Conservation (phyloP, 495 filamentous ascomycete genomes). For the Hypoxylon rickii region DNA sequence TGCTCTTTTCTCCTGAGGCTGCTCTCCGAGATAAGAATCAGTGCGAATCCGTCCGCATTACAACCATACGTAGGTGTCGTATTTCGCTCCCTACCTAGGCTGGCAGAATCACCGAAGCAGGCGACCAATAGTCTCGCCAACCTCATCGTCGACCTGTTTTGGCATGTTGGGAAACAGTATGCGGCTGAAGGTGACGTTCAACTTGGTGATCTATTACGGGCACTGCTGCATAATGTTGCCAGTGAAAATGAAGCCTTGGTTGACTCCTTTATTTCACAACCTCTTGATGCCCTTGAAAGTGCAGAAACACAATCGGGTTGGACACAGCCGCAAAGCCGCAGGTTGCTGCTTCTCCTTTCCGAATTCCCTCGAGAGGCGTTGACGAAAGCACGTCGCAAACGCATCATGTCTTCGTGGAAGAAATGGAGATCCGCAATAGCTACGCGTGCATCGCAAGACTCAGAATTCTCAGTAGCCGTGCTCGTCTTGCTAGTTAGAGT, state of each 20-base stretch:
- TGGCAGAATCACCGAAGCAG: conserved; percentile 26
- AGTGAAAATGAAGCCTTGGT: conserved; percentile 37
- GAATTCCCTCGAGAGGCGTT: conserved; percentile 33
- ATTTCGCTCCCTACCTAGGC: conserved; percentile 32
- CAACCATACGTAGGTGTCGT: conserved; percentile 30
- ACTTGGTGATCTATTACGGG: conserved; percentile 7
- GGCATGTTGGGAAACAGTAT: conserved; percentile 16
- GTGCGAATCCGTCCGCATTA: conserved; percentile 10
- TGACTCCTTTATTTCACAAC: conserved; percentile 32
- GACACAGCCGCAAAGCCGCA: conserved; percentile 29
- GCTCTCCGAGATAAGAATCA: conserved; percentile 9
- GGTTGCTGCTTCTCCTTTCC: conserved; percentile 17
- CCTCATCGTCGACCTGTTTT: conserved; percentile 33
- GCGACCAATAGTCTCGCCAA: conserved; percentile 17
- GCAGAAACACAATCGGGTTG: conserved; percentile 28
- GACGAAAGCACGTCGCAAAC: conserved; percentile 43
- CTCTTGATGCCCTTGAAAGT: conserved; percentile 27
- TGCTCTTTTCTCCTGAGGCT: conserved; percentile 44
- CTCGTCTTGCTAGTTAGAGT: conserved; percentile 54
- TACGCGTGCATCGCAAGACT: conserved; percentile 17
- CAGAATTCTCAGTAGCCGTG: conserved; percentile 31
- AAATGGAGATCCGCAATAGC: conserved; percentile 27
- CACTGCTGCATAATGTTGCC: conserved; percentile 33
- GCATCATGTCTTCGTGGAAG: conserved; percentile 43
- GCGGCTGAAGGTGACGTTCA: conserved; percentile 1